phyloP scores from a whole-genome alignment of 2,329 filamentous ascomycete genomes.

The Immersiporthe knoxdaviesiana region DNA sequence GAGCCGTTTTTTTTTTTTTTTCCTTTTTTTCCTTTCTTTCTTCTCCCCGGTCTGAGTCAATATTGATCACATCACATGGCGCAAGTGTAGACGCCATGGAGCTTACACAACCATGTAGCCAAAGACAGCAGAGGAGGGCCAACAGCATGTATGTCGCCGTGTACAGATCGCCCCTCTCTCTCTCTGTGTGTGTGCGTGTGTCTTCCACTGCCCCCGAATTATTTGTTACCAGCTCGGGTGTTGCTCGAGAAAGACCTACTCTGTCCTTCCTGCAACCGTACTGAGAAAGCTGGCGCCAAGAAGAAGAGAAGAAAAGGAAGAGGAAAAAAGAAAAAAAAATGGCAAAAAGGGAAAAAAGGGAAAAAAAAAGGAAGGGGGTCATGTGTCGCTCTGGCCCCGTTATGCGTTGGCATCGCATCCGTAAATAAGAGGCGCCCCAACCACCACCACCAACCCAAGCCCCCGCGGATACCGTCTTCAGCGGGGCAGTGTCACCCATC shows the following conservation, averaged over 20 bases:
- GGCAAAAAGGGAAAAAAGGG: no score
- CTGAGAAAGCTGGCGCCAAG: neutral
- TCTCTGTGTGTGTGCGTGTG: no score
- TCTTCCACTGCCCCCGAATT: no score
- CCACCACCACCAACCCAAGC: neutral
- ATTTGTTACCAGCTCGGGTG: neutral
- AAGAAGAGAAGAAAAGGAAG: no score
- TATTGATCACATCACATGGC: neutral
- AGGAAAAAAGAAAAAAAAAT: no score
- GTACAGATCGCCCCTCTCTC: neutral
- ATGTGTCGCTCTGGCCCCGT: constrained; percentile 18
- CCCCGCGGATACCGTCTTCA: neutral
- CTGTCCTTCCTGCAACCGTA: neutral
- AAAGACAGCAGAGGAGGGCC: neutral
- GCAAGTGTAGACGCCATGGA: neutral
- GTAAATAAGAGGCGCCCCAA: neutral
- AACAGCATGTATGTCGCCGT: neutral
- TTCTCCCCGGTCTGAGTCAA: constrained; percentile 9
- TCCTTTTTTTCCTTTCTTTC: neutral
- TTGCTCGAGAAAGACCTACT: neutral
- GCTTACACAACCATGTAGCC: no score
- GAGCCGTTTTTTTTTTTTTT: neutral
- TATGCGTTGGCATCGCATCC: constrained; percentile 22
- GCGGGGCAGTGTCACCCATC: constrained; percentile 16
- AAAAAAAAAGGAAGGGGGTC: constrained; percentile 5